These are phyloP conservation scores for Sherardia arvensis DNA, from an alignment of 257 asterid genomes.

Conservation along the genomic window DNA sequence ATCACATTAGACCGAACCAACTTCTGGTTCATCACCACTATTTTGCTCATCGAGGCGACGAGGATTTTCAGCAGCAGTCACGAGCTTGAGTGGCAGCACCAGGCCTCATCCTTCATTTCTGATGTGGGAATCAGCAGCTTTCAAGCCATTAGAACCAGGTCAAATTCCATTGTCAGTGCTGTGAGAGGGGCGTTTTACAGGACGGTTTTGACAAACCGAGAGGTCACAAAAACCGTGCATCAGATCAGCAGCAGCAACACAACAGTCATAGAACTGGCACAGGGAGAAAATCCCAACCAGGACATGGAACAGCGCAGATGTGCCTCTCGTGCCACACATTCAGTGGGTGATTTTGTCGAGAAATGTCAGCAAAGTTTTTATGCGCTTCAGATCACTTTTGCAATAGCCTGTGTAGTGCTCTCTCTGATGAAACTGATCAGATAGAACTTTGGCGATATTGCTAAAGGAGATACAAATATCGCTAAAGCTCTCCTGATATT, in stretches of 20 bases:
- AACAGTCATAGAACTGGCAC: slow-evolving; percentile 17
- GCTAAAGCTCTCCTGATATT: slow-evolving; percentile 71
- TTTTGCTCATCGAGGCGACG: slow-evolving; percentile 63
- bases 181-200: slow-evolving; percentile 15
- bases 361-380: slow-evolving; percentile 61
- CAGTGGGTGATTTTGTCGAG: slow-evolving; percentile 66
- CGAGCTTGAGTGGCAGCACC: slow-evolving; percentile 98
- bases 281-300: slow-evolving; percentile 34
- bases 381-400: slow-evolving; percentile 78
- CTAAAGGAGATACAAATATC: slow-evolving; percentile 45
- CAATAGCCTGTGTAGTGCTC: slow-evolving; percentile 63
- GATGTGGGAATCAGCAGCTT: slow-evolving; percentile 64
- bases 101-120: slow-evolving; percentile 71
- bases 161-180: slow-evolving; percentile 20
- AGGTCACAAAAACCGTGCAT: slow-evolving; percentile 4
- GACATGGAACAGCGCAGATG: slow-evolving; percentile 67
- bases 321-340: slow-evolving; percentile 65
- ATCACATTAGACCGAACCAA: slow-evolving; percentile 63
- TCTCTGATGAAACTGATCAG: slow-evolving; percentile 56
- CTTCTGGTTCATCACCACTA: slow-evolving; percentile 86
- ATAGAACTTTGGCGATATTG: slow-evolving; percentile 46
- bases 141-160: slow-evolving; percentile 50
- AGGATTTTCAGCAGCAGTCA: slow-evolving; percentile 80
- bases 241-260: slow-evolving; percentile 3
- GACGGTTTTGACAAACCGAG: slow-evolving; percentile 28